A percentile compares a stretch with the other conserved stretches of the same genome.
These are phyloP conservation scores for Volutella citrinella DNA, from an alignment of 2,329 filamentous ascomycete species.

Conservation along the genomic window DNA sequence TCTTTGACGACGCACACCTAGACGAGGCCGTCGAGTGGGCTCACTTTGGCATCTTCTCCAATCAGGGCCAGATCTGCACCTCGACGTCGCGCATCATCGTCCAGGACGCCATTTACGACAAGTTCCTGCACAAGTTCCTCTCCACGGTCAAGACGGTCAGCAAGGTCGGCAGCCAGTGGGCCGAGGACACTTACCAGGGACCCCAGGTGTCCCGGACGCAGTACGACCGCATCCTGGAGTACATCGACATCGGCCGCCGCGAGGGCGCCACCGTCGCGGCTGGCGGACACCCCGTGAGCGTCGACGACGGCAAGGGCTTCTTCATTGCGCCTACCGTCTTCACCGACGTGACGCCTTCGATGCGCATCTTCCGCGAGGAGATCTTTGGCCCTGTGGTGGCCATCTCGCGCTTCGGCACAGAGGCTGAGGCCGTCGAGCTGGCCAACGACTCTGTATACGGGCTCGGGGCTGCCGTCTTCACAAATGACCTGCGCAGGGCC, in stretches of 20 bases:
- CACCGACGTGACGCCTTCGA: slow-evolving; percentile 34
- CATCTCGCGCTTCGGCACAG: slow-evolving; percentile 37
- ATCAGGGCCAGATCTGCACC: slow-evolving; percentile 64
- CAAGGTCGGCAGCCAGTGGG: slow-evolving; percentile 69
- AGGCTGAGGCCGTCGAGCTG: slow-evolving; percentile 36
- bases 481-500: slow-evolving; percentile 47
- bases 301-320: slow-evolving; percentile 36
- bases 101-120: slow-evolving; percentile 57
- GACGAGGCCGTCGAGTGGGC: slow-evolving; percentile 64
- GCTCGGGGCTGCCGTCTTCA: slow-evolving; percentile 59
- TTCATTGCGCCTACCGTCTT: slow-evolving; percentile 43
- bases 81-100: slow-evolving; percentile 64
- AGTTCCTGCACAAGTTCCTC: slow-evolving; percentile 62
- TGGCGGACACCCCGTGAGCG: slow-evolving; percentile 47
- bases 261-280: slow-evolving; percentile 63
- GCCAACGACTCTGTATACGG: slow-evolving; percentile 55
- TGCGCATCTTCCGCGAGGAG: slow-evolving; percentile 41
- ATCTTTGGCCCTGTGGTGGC: slow-evolving; percentile 41
- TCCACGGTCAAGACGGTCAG: slow-evolving; percentile 54
- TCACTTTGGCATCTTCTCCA: slow-evolving; percentile 51
- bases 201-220: slow-evolving; percentile 70
- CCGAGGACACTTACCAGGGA: slow-evolving; percentile 66
- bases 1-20: slow-evolving; percentile 64
- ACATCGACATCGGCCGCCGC: slow-evolving; percentile 63
- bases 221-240: slow-evolving; percentile 65